Base-by-base conservation (phyloP, 2,329 filamentous ascomycete genomes). In the Botrytis cinerea region DNA sequence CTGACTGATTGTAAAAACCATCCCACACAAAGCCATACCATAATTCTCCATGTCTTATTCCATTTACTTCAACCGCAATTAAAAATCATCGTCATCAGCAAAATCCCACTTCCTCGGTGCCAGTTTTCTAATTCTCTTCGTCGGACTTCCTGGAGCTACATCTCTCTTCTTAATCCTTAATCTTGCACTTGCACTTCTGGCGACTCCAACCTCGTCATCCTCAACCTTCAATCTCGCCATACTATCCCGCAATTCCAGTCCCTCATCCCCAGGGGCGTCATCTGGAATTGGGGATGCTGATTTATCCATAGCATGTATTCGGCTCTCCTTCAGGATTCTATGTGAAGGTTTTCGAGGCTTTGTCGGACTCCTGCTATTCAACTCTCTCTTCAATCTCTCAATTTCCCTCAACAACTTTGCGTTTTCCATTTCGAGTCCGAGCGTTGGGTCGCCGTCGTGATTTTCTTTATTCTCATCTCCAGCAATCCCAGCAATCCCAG, bases 361-460 rank as follows among this genome's bases (percentile, higher is more conserved):
- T 14, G 61, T 78, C 4, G 81, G 81, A 73, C 79, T 93, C 71
- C 89, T 86, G 0, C 84, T 84, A 16, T 60, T 48, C 9, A 93
- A 80, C 81, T 94, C 91, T 51, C 92, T 87, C 79, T 90, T 90
- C 38, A 95, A 81, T 4, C 89, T 84, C 1, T 85, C 85, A 32
- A 94, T 85, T 78, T 92, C 91, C 38, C 87, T 86, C 22, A 90
- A 86, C 54, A 95, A 84, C 4, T 88, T 85, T 74, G 92, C 90
- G 72, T 94, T 94, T 79, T 95, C 92, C 68, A 89, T 83, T 78
- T 92, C 89, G 1, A 94, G 83, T 63, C 91, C 87, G 78, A 91
- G 88, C 6, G 35, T 57, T n/a, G 71, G 64, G 25, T 70, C 57
- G 62, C 51, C 84, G 91, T 84, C 2, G 88, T 81, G 2, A 88